Conservation (phyloP, 768 basidiomycete species). For the Strobilomyces echinocephalus region DNA sequence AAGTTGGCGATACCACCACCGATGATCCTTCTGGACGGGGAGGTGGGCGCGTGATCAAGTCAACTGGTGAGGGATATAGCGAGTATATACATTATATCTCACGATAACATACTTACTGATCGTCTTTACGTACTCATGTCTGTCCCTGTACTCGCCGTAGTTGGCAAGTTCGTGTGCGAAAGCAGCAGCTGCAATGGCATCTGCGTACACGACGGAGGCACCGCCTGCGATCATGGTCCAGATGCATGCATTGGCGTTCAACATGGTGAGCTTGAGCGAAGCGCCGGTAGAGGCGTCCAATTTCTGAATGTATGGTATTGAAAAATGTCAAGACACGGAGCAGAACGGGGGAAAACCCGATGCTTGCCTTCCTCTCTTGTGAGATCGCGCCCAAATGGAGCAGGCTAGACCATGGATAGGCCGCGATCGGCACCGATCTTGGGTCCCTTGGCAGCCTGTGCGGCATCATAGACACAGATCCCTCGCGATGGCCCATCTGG, state of each 20-base stretch:
- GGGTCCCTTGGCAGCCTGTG: slow-evolving; percentile 32
- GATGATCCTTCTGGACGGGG: slow-evolving; percentile 90
- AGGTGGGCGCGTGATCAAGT: slow-evolving; percentile 88
- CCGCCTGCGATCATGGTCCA: slow-evolving; percentile 99
- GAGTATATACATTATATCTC: neutral
- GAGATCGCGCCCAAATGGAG: slow-evolving; percentile 94
- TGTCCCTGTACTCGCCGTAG: slow-evolving; percentile 99
- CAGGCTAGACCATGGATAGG: slow-evolving; percentile 95
- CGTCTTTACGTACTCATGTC: slow-evolving; percentile 99
- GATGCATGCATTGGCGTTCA: slow-evolving; percentile 90
- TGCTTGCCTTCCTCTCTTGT: slow-evolving; percentile 82
- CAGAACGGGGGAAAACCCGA: fast-evolving
- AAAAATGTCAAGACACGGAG: neutral
- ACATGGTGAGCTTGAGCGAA: slow-evolving; percentile 94
- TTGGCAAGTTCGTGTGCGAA: slow-evolving; percentile 98
- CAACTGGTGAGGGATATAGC: slow-evolving; percentile 45
- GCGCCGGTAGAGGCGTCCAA: slow-evolving; percentile 96
- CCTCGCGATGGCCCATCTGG: slow-evolving; percentile 97
- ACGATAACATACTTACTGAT: slow-evolving; percentile 57
- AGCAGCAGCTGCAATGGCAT: slow-evolving; percentile 86
- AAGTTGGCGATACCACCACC: slow-evolving; percentile 99
- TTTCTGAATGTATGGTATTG: slow-evolving; percentile 89
- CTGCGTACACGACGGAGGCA: slow-evolving; percentile 64
- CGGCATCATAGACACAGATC: slow-evolving; percentile 72
- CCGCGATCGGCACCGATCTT: slow-evolving; percentile 86